Evolutionary conservation across 2,329 filamentous ascomycete species (phyloP), one percentile per base, ranked within the genome.

Genomic region (Diaporthe citri): DNA sequence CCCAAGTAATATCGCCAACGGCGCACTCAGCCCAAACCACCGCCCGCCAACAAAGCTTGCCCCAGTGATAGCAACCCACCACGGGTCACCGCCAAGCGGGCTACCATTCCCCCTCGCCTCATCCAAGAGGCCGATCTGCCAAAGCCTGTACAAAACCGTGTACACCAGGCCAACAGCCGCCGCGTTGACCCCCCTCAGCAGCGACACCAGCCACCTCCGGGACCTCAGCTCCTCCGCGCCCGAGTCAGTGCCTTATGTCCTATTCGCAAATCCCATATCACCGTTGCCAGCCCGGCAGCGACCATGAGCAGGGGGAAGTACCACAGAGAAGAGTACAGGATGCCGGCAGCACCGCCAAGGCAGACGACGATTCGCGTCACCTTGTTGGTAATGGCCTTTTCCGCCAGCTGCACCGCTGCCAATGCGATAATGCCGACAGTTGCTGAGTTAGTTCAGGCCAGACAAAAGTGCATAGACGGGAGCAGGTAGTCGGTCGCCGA

Each of bases 311-410:
- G 79, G 0, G 93, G 93, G 60, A 94, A 95, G 77, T 93, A 95
- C 93, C 93, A 95, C 0, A 95, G 82, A 0, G 92, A 90, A 67
- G 91, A 94, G 78, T 95, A 95, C 66, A 93, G 86, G 77, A 95
- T 83, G 0, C 93, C 93, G 0, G 60, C 60, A 34, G 60, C 60
- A 0, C 60, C 60, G 6, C 41, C 41, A 15, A 66, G 48, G 43
- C 60, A 66, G 41, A 66, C 60, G 2, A 48, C 31, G 0, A 66
- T 7, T 10, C 60, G 17, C 17, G 60, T 66, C 25, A 34, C 17
- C 12, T 66, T 48, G 10, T 66, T 43, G 17, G 60, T 48, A 5
- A 66, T 66, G 9, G 60, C 60, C 41, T 66, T 66, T 20, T 66
- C 60, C 2, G 60, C 60, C 43, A 66, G 4, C 20, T 48, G 60